Conservation (phyloP, 768 basidiomycete genomes). For the Fistulinella prunicolor region DNA sequence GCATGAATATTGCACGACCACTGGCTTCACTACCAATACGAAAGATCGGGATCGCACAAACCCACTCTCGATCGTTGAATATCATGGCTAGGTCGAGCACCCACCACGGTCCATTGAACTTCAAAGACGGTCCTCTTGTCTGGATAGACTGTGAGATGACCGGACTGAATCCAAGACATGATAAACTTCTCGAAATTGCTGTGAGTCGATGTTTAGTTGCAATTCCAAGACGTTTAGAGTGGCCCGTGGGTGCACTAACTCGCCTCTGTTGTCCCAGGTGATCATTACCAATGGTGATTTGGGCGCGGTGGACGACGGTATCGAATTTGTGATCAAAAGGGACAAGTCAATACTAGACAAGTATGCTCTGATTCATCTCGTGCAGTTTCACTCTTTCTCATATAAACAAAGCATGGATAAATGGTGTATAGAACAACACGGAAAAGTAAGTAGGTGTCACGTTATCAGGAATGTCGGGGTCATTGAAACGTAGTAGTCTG, state of each 20-base stretch:
- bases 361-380: constrained; percentile 39
- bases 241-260: no score
- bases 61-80: neutral
- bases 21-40: neutral
- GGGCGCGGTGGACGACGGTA: constrained; percentile 74
- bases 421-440: constrained; percentile 87
- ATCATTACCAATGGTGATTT: constrained; percentile 86
- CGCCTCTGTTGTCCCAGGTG: constrained; percentile 43
- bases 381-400: neutral
- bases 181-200: constrained; percentile 80
- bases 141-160: constrained; percentile 94
- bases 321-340: constrained; percentile 71
- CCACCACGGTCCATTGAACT: constrained; percentile 2
- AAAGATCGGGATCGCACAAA: neutral
- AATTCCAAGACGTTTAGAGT: no score
- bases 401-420: constrained; percentile 63
- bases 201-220: constrained; percentile 24
- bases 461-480: neutral
- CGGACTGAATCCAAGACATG: constrained; percentile 61
- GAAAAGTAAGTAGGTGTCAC: constrained; percentile 45
- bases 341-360: constrained; percentile 66
- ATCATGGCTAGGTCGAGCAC: constrained; percentile 3
- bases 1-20: constrained; percentile 4
- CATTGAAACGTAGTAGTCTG: constrained; percentile 50
- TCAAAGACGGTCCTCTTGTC: constrained; percentile 17